Evolutionary conservation across 2,329 filamentous ascomycete species (phyloP).

Genomic region (Beauveria bassiana): DNA sequence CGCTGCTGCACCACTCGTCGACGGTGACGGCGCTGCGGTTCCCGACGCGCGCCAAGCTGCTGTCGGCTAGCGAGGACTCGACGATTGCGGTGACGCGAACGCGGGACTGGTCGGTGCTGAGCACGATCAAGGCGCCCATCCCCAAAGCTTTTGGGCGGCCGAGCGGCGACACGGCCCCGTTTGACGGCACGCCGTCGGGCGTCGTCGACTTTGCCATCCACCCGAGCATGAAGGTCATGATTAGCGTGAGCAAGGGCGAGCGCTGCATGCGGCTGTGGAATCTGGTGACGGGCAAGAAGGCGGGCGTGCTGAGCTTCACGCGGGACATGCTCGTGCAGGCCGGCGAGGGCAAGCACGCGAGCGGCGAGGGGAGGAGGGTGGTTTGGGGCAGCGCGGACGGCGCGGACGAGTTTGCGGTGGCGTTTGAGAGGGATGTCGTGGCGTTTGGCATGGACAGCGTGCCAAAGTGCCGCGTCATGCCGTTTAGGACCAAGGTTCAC

Average conservation of each 20-base stretch:
- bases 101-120: conserved; percentile 82
- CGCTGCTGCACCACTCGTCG: conserved; percentile 77
- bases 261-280: conserved; percentile 94
- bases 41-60: conserved; percentile 76
- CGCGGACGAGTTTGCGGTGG: conserved; percentile 77
- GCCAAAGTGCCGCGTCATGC: conserved; percentile 65
- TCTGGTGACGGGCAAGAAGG: conserved; percentile 90
- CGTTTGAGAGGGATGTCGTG: conserved; percentile 76
- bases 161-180: conserved; percentile 80
- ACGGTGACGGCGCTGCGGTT: conserved; percentile 75
- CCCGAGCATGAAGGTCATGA: conserved; percentile 93
- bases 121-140: conserved; percentile 79
- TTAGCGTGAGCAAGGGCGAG: conserved; percentile 85
- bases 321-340: conserved; percentile 63
- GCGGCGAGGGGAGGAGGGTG: conserved; percentile 76
- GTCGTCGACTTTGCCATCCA: conserved; percentile 95
- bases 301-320: conserved; percentile 81
- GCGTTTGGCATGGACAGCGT: conserved; percentile 85
- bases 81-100: conserved; percentile 82
- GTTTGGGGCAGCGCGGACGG: conserved; percentile 67
- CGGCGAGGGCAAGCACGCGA: conserved; percentile 67
- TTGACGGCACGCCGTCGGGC: conserved; percentile 74
- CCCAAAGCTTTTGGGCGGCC: conserved; percentile 74
- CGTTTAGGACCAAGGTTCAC: conserved; percentile 71
- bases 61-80: conserved; percentile 85